These are phyloP conservation scores for Jackrogersella multiformis DNA, from an alignment of 495 filamentous ascomycete genomes.

Conservation along the genomic window DNA sequence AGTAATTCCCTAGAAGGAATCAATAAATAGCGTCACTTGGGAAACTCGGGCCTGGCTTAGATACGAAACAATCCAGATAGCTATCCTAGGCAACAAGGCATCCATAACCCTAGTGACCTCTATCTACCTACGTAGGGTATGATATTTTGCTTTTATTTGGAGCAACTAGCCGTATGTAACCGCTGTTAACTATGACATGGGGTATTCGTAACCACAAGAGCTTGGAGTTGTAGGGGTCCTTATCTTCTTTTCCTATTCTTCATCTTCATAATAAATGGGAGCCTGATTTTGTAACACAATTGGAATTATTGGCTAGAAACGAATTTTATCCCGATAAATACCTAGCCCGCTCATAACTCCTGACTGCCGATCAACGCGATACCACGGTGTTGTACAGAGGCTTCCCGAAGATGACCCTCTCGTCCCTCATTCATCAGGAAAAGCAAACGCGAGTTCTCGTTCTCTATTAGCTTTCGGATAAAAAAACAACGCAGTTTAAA, in stretches of 20 bases:
- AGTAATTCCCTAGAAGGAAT: no score
- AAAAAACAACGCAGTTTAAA: conserved; percentile 21
- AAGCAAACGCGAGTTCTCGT: conserved; percentile 34
- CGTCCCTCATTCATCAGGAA: conserved; percentile 8
- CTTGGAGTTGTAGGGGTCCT: neutral
- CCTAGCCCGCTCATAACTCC: conserved; percentile 38
- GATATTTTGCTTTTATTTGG: no score
- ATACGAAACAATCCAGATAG: no score
- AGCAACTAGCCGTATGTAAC: no score
- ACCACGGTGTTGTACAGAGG: conserved; percentile 31
- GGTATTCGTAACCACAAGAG: no score
- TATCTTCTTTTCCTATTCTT: neutral
- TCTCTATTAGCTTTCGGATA: conserved; percentile 27
- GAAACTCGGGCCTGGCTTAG: no score
- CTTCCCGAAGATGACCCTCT: conserved; percentile 7
- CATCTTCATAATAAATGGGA: neutral
- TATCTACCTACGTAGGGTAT: no score
- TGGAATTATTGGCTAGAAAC: conserved; percentile 22
- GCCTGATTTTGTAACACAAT: neutral
- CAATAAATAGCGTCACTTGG: no score
- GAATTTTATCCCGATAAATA: conserved; percentile 26
- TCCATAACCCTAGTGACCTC: no score
- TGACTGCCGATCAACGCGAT: conserved; percentile 33
- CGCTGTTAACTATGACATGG: no score
- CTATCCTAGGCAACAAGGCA: no score